These are phyloP conservation scores for Eutypa lata DNA, from an alignment of 2,329 filamentous ascomycete genomes.

Conservation along the genomic window DNA sequence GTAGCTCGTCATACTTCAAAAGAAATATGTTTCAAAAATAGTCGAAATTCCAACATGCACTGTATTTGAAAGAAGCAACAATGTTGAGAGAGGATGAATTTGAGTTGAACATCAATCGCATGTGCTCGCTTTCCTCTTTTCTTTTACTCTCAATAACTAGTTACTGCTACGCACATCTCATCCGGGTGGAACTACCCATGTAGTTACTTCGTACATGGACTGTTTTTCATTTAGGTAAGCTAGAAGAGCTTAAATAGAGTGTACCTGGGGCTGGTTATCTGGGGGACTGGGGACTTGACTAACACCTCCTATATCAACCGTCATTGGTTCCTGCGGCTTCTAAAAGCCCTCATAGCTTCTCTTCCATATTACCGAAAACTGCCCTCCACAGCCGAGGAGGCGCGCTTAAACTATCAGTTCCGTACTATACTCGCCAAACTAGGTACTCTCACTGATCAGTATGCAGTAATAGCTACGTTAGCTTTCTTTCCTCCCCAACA, in stretches of 20 bases:
- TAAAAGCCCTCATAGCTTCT: background rate
- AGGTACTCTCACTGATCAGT: too few species aligned
- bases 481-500: background rate
- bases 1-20: background rate
- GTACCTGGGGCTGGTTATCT: background rate
- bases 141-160: too few species aligned
- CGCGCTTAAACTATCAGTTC: background rate
- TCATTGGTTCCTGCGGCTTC: background rate
- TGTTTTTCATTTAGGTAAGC: too few species aligned
- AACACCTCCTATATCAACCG: background rate
- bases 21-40: background rate
- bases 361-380: conserved; percentile 1
- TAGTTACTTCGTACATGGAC: too few species aligned
- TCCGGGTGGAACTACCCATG: too few species aligned
- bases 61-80: background rate
- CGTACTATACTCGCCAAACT: too few species aligned
- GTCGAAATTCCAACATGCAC: background rate
- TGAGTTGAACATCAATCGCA: too few species aligned
- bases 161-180: too few species aligned
- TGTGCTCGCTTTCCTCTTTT: too few species aligned
- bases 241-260: too few species aligned
- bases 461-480: too few species aligned
- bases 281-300: background rate
- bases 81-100: background rate
- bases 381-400: background rate